These are phyloP conservation scores for Rhodotorula diobovata DNA, from an alignment of 768 basidiomycete genomes.

Conservation along the genomic window DNA sequence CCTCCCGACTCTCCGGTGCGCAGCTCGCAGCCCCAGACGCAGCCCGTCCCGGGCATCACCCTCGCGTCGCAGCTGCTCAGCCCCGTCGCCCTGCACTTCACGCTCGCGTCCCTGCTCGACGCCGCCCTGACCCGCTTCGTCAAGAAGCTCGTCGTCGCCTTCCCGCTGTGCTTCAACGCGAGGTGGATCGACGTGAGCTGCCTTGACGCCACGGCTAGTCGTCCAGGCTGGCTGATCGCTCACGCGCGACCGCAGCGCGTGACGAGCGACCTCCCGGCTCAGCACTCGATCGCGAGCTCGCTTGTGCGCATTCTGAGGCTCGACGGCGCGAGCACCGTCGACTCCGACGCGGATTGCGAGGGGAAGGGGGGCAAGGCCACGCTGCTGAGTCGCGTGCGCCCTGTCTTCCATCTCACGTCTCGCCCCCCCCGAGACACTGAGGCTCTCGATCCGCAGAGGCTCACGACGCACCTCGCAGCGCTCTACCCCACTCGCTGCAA, in stretches of 20 bases:
- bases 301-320: conserved; percentile 11
- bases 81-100: conserved; percentile 15
- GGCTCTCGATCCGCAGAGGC: neutral
- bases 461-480: neutral
- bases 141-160: conserved; percentile 4
- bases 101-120: neutral
- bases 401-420: too few relatives aligned
- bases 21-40: neutral
- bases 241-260: conserved; percentile 4
- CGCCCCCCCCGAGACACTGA: neutral
- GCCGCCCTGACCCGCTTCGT: neutral
- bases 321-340: too few relatives aligned
- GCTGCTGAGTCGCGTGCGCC: neutral
- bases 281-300: conserved; percentile 6
- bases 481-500: neutral
- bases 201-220: neutral
- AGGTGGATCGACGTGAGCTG: conserved; percentile 15
- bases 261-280: neutral
- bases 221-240: too few relatives aligned
- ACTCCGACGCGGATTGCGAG: neutral
- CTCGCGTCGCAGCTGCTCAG: neutral
- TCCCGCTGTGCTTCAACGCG: conserved; percentile 27
- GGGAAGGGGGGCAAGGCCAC: neutral
- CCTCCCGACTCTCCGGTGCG: neutral
- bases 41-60: neutral